phyloP scores from a whole-genome alignment of 2,329 filamentous ascomycete genomes.

The Paecilomyces dactylethromorphus region DNA sequence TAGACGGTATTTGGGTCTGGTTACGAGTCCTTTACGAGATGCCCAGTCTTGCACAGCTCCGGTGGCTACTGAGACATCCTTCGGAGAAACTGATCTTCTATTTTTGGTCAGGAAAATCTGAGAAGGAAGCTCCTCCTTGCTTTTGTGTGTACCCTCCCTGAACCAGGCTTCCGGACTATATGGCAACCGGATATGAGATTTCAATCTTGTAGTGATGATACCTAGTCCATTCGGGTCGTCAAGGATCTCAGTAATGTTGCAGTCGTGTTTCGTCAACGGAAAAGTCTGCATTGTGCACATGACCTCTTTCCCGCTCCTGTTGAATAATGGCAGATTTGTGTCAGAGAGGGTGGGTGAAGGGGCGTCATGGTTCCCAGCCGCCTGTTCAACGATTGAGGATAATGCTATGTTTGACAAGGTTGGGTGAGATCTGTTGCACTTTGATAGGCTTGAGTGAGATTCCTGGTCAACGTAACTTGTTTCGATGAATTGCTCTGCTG shows the following conservation, averaged over 20 bases:
- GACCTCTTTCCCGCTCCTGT: neutral
- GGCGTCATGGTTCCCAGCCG: neutral
- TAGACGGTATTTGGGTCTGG: neutral
- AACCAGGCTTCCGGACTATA: slow-evolving; percentile 7
- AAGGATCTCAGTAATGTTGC: neutral
- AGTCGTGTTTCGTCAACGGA: neutral
- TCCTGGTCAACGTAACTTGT: neutral
- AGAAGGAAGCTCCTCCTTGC: neutral
- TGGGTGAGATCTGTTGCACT: neutral
- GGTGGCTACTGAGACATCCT: neutral
- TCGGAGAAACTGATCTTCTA: neutral
- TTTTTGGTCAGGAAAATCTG: neutral
- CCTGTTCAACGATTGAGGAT: neutral
- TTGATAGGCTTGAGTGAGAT: neutral
- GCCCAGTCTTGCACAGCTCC: neutral
- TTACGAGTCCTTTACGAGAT: neutral
- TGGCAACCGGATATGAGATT: slow-evolving; percentile 2
- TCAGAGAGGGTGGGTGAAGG: slow-evolving; percentile 17
- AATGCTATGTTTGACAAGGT: neutral
- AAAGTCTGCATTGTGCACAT: neutral
- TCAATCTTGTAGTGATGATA: neutral
- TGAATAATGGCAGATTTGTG: slow-evolving; percentile 16
- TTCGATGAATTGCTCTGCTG: neutral
- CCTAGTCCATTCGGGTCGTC: neutral
- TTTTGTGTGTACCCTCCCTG: neutral